Percentiles rank a stretch among this genome's conserved stretches.
phyloP scores from a whole-genome alignment of 2,329 filamentous ascomycete genomes.

The Chalara sp. region DNA sequence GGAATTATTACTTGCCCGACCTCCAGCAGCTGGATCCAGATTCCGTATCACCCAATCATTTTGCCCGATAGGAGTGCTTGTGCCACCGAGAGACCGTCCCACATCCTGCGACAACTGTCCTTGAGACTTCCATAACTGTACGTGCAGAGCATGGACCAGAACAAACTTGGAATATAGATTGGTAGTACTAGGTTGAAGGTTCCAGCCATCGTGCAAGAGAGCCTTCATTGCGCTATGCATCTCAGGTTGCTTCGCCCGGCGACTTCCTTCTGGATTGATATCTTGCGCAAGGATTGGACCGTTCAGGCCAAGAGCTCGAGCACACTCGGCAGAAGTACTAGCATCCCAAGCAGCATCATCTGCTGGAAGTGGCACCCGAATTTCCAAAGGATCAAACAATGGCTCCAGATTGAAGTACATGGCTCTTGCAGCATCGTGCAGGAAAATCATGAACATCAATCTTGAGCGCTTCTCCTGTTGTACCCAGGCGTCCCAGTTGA shows the following conservation, averaged over 20 bases:
- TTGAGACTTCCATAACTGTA: slow-evolving; percentile 49
- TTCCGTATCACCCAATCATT: slow-evolving; percentile 48
- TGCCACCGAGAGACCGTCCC: slow-evolving; percentile 32
- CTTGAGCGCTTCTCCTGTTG: slow-evolving; percentile 65
- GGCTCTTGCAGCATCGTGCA: slow-evolving; percentile 57
- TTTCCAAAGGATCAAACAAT: slow-evolving; percentile 56
- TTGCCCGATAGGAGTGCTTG: slow-evolving; percentile 50
- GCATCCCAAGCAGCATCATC: slow-evolving; percentile 74
- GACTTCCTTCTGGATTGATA: slow-evolving; percentile 55
- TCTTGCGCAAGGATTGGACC: slow-evolving; percentile 48
- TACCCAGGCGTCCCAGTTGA: slow-evolving; percentile 62
- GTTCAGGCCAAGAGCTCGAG: slow-evolving; percentile 56
- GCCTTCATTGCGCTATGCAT: slow-evolving; percentile 55
- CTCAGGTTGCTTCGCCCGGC: slow-evolving; percentile 56
- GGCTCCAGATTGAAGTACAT: slow-evolving; percentile 66
- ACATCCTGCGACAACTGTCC: slow-evolving; percentile 29
- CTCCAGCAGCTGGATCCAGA: slow-evolving; percentile 34
- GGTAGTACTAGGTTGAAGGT: slow-evolving; percentile 58
- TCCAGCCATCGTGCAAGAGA: slow-evolving; percentile 50
- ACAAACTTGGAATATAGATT: slow-evolving; percentile 72
- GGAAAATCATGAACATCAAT: slow-evolving; percentile 57
- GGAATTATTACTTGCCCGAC: slow-evolving; percentile 36
- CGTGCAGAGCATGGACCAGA: slow-evolving; percentile 61
- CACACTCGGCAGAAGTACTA: slow-evolving; percentile 49
- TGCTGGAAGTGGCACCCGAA: slow-evolving; percentile 60